Evolutionary conservation across 2,329 filamentous ascomycete species (phyloP).

Genomic region (Intubia oerlemansii): DNA sequence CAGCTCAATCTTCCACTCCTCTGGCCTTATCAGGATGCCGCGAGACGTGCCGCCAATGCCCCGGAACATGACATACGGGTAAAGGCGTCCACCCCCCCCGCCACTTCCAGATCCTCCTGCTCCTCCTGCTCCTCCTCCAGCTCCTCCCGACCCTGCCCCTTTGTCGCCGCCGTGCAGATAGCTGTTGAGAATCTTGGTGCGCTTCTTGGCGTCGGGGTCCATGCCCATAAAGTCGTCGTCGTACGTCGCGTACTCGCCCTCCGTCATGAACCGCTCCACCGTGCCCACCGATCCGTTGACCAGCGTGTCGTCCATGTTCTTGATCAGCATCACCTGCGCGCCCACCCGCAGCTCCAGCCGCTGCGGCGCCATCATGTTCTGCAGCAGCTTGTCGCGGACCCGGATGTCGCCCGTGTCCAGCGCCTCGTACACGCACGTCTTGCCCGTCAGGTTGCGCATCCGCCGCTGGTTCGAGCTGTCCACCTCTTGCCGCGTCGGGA

Average conservation of each 20-base stretch:
- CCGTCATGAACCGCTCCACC: constrained; percentile 53
- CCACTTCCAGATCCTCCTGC: too few relatives aligned
- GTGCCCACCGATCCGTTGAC: constrained; percentile 90
- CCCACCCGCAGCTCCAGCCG: constrained; percentile 66
- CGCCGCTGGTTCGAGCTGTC: constrained; percentile 64
- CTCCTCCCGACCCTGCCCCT: too few relatives aligned
- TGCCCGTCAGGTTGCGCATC: constrained; percentile 50
- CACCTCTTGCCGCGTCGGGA: constrained; percentile 77
- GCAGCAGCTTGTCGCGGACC: constrained; percentile 54
- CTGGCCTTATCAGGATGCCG: constrained; percentile 61
- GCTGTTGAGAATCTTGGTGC: constrained; percentile 28
- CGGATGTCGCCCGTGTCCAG: constrained; percentile 52
- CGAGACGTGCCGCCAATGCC: constrained; percentile 57
- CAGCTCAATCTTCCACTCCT: constrained; percentile 94
- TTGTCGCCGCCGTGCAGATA: constrained; percentile 14
- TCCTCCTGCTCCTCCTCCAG: too few relatives aligned
- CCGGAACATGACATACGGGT: constrained; percentile 68
- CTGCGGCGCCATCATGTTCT: constrained; percentile 86
- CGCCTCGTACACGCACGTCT: constrained; percentile 47
- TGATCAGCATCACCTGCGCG: constrained; percentile 98
- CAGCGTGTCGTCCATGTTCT: constrained; percentile 84
- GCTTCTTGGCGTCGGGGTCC: constrained; percentile 28
- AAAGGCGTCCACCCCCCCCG: constrained; percentile 27
- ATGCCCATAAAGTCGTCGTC: constrained; percentile 6
- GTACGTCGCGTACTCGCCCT: constrained; percentile 17